These are phyloP conservation scores for Domatiomyces catenatus DNA, from an alignment of 2,329 filamentous ascomycete species.

Conservation along the genomic window DNA sequence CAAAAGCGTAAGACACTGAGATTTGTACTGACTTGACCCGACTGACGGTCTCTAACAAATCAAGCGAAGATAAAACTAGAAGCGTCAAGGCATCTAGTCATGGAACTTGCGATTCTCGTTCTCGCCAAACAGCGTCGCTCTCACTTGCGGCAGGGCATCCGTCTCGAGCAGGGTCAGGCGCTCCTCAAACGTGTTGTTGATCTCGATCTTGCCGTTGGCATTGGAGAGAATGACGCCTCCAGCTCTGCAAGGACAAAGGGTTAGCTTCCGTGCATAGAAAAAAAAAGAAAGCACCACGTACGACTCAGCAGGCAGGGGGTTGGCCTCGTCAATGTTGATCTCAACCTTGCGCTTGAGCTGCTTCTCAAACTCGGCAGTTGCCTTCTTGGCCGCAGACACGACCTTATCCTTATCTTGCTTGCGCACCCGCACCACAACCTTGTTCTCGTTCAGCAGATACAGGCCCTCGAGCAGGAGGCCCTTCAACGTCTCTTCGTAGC, in stretches of 20 bases:
- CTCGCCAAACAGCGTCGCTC: constrained; percentile 77
- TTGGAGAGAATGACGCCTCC: constrained; percentile 72
- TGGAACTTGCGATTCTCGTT: constrained; percentile 94
- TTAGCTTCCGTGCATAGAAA: constrained; percentile 12
- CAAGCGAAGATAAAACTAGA: neutral
- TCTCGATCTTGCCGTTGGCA: constrained; percentile 81
- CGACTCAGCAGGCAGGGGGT: constrained; percentile 67
- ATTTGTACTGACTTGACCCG: neutral
- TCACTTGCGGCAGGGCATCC: constrained; percentile 68
- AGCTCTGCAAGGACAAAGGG: constrained; percentile 39
- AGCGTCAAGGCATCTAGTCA: constrained; percentile 43
- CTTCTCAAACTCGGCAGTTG: constrained; percentile 70
- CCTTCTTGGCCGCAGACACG: constrained; percentile 63
- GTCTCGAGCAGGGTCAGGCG: constrained; percentile 72
- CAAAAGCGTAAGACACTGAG: neutral
- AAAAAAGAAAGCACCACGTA: constrained; percentile 38
- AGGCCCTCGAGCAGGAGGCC: constrained; percentile 75
- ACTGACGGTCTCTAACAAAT: neutral
- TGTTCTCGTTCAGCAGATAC: constrained; percentile 71
- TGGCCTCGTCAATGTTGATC: constrained; percentile 60
- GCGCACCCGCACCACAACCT: constrained; percentile 57
- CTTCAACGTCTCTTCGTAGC: constrained; percentile 64
- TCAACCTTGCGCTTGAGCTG: constrained; percentile 53
- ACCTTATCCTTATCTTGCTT: constrained; percentile 64
- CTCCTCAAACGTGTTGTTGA: constrained; percentile 96